These are phyloP conservation scores for Fragilariopsis cylindrus DNA, from an alignment of 108 stramenopile species.

Conservation along the genomic window DNA sequence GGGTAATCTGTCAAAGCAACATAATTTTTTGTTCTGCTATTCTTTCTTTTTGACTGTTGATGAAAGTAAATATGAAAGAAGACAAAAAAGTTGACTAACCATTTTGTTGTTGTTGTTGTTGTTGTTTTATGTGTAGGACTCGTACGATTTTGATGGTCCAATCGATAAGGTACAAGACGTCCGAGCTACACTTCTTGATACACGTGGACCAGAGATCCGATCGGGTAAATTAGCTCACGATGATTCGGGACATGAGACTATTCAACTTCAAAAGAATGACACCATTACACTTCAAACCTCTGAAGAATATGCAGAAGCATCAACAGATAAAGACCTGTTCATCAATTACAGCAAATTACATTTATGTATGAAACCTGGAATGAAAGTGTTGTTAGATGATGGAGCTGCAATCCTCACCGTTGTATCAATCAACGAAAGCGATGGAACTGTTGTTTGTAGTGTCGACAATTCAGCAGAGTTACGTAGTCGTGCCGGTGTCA, in stretches of 20 bases:
- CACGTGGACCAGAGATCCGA: conserved; percentile 94
- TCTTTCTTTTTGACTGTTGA: neutral
- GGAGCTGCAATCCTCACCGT: conserved; percentile 92
- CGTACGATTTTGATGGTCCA: conserved; percentile 19
- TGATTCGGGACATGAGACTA: conserved; percentile 72
- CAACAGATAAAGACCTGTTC: conserved; percentile 73
- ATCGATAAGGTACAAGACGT: conserved; percentile 52
- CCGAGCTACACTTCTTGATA: conserved; percentile 86
- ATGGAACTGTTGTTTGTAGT: conserved; percentile 60
- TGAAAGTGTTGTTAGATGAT: conserved; percentile 95
- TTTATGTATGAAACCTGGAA: conserved; percentile 68
- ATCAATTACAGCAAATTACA: conserved; percentile 75
- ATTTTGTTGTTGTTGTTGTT: conserved; percentile 10
- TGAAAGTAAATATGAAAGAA: too few species aligned
- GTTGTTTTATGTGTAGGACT: conserved; percentile 23
- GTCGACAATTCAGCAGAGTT: conserved; percentile 85
- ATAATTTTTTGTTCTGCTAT: neutral
- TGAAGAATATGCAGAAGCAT: conserved; percentile 45
- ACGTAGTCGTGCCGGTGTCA: conserved; percentile 95
- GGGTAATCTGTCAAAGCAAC: neutral
- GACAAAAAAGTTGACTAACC: neutral
- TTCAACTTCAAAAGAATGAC: conserved; percentile 55
- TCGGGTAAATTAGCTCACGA: conserved; percentile 83
- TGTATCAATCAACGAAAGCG: conserved; percentile 47
- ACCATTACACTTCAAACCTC: conserved; percentile 68